These are phyloP conservation scores for Helotiales sp. DNA, from an alignment of 2,329 filamentous ascomycete species.

Conservation along the genomic window DNA sequence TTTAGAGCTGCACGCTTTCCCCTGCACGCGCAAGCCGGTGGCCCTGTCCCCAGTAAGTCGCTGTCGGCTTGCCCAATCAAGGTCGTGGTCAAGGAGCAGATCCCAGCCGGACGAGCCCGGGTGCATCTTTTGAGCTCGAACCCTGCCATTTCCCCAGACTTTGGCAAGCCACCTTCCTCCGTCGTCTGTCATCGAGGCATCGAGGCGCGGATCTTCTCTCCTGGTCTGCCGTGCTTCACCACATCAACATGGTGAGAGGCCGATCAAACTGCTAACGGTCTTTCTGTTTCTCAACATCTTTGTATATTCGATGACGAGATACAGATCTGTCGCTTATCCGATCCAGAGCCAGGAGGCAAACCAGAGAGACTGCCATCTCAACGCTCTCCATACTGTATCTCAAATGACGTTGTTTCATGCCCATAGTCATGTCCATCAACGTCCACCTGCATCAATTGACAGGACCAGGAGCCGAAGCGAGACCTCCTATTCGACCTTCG, in stretches of 20 bases:
- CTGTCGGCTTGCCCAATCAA: not conserved
- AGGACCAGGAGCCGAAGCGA: conserved; percentile 3
- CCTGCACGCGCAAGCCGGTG: conserved; percentile 9
- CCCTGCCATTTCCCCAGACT: conserved; percentile 30
- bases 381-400: not conserved
- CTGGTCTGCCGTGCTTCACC: conserved; percentile 19
- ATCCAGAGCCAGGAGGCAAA: not conserved
- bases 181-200: conserved; percentile 25
- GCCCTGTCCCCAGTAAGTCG: not conserved
- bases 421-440: not conserved
- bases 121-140: not conserved
- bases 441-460: conserved; percentile 1
- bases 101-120: not conserved
- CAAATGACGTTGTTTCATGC: conserved; percentile 17
- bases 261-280: not conserved
- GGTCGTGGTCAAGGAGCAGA: not conserved
- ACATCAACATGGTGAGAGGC: not conserved
- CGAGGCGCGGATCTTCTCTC: conserved; percentile 21
- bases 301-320: not conserved
- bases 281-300: not conserved
- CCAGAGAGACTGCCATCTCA: conserved; percentile 6
- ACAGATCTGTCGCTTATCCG: not conserved
- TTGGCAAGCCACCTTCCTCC: conserved; percentile 28
- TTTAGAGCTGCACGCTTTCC: conserved; percentile 29
- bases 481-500: not conserved